phyloP scores from a whole-genome alignment of 331 rosid genomes.

The Erythrophleum ivorense region DNA sequence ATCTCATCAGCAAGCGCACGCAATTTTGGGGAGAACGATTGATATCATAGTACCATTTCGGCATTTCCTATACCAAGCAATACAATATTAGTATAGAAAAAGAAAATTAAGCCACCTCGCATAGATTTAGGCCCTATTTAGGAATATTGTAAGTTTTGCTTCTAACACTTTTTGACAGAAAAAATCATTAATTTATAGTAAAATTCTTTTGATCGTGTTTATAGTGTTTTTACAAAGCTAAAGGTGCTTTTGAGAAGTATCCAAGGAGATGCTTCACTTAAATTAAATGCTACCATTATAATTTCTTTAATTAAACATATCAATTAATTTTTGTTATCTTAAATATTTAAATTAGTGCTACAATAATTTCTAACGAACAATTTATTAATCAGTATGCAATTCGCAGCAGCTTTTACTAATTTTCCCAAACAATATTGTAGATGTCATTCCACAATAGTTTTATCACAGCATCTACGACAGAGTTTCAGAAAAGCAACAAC shows the following conservation, averaged over 20 bases:
- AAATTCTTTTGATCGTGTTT: neutral
- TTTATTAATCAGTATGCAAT: neutral
- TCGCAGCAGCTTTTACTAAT: neutral
- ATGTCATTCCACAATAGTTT: neutral
- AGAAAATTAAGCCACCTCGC: neutral
- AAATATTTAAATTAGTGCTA: neutral
- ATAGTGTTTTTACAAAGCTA: neutral
- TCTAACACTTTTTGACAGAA: neutral
- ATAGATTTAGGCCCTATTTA: neutral
- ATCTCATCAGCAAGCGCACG: conserved; percentile 13
- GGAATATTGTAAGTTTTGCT: neutral
- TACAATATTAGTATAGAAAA: neutral
- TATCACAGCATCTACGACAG: neutral
- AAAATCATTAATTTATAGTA: neutral
- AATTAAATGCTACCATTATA: neutral
- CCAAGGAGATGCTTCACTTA: neutral
- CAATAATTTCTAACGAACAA: neutral
- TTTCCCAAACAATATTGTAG: neutral
- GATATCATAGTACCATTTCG: neutral
- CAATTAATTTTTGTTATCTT: neutral
- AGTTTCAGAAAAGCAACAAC: neutral
- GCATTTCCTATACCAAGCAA: neutral
- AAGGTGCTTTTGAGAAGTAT: neutral
- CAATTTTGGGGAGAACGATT: neutral
- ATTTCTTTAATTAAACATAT: neutral